Evolutionary conservation across 208 protist genomes (phyloP), one percentile per base, ranked within the genome.

Genomic region (Eutreptiella sp.): DNA sequence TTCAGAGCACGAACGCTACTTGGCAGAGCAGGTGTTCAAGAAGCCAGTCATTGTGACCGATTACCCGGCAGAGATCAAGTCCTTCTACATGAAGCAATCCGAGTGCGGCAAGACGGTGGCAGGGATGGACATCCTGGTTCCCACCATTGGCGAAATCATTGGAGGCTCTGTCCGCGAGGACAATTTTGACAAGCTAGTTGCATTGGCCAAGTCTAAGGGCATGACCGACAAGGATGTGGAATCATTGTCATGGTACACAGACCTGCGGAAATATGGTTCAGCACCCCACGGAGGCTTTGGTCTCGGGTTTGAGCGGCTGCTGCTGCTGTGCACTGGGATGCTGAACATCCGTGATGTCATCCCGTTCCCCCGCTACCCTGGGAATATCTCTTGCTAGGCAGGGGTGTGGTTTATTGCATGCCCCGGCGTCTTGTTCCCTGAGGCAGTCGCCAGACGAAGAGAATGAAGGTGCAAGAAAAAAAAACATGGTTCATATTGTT

Each of bases 191-290:
- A 81, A 96, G 69, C 77, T 99, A 3, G 72, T 96, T 46, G 63
- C 75, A 0, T 91, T 76, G 9, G 99, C 96, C 75, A 75, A 84
- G 48, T 72, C 72, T 16, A 87, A 97, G 64, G 81, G 75, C n/a
- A 76, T 99, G n/a, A n/a, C n/a, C n/a, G n/a, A n/a, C n/a, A n/a
- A n/a, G n/a, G 87, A 97, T 63, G 79, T 92, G 35, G 75, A 72
- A 11, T 60, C 77, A n/a, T 99, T 99, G 77, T 98, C 98, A 80
- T 99, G 97, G 95, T 97, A 90, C 79, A 97, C 84, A 7, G 95
- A 99, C 58, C 93, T 97, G 80, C 84, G 96, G 47, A 94, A 93
- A 60, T 99, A 89, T 66, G 97, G 97, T 46, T 81, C 90, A 23
- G 80, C 71, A 47, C 95, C 94, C 29, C 95, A 98, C 72, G 96